Conservation (phyloP, 768 basidiomycete species). For the Boletus edulis region DNA sequence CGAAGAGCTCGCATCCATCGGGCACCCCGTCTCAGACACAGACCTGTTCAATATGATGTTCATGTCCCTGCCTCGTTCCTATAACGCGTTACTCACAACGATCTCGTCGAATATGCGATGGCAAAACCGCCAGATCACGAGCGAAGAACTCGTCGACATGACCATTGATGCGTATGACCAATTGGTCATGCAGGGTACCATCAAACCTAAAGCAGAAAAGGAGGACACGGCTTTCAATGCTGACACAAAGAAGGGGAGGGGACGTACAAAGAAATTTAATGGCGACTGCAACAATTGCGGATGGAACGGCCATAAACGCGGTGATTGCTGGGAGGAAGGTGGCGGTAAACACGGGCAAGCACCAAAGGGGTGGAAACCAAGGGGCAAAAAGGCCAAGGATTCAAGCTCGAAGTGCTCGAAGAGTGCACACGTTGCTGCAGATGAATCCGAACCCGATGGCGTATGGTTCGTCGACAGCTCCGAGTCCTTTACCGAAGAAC, state of each 20-base stretch:
- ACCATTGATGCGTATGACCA: too few relatives aligned
- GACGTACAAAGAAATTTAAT: background rate
- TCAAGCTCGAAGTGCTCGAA: too few relatives aligned
- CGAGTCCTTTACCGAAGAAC: too few relatives aligned
- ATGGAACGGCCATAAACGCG: background rate
- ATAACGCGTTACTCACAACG: background rate
- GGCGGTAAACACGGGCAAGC: background rate
- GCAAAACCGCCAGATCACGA: too few relatives aligned
- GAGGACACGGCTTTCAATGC: too few relatives aligned
- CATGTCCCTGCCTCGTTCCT: background rate
- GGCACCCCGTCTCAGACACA: background rate
- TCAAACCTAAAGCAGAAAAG: too few relatives aligned
- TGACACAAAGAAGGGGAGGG: background rate
- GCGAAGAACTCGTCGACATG: too few relatives aligned
- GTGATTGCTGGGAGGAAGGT: constrained; percentile 14
- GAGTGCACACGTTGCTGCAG: too few relatives aligned
- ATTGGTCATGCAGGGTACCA: too few relatives aligned
- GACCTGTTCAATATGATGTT: background rate
- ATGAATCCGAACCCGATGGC: background rate
- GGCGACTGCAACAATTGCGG: constrained; percentile 4
- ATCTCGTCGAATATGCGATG: too few relatives aligned
- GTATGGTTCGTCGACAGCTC: background rate
- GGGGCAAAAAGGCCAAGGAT: background rate
- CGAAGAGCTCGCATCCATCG: background rate
- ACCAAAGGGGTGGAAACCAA: too few relatives aligned